Conservation (phyloP, 306 rosid species). For the Quillaja saponaria region DNA sequence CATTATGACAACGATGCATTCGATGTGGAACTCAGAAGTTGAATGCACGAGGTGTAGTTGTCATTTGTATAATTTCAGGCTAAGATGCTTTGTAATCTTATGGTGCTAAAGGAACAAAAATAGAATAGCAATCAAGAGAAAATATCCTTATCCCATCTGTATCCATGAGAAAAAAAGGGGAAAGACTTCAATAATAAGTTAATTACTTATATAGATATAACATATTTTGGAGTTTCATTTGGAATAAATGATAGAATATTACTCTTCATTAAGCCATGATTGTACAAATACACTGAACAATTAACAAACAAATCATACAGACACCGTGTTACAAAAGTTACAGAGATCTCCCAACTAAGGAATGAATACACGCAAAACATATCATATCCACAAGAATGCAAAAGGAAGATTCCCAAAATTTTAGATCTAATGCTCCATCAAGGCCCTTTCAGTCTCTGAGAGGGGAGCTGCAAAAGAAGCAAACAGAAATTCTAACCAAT, state of each 20-base stretch:
- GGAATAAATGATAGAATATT: constrained; percentile 22
- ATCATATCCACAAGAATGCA: constrained; percentile 8
- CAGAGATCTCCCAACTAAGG: constrained; percentile 33
- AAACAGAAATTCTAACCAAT: constrained; percentile 29
- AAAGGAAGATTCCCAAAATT: constrained; percentile 28
- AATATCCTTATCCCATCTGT: neutral
- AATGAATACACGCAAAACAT: constrained; percentile 37
- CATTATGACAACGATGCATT: too few relatives aligned
- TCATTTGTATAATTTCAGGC: too few relatives aligned
- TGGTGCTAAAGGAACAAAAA: too few relatives aligned
- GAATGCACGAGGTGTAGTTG: too few relatives aligned
- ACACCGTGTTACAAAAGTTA: constrained; percentile 47
- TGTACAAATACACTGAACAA: constrained; percentile 34
- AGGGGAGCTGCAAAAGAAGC: constrained; percentile 77
- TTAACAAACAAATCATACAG: constrained; percentile 34
- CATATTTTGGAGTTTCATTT: too few relatives aligned
- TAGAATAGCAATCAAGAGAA: neutral
- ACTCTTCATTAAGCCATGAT: neutral
- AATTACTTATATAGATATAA: too few relatives aligned
- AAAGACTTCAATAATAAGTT: neutral
- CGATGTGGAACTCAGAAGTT: too few relatives aligned
- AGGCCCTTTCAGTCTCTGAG: constrained; percentile 89
- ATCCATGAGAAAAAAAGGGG: neutral
- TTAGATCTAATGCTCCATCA: constrained; percentile 79
- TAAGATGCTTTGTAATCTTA: too few relatives aligned